Percentiles rank a stretch among this genome's conserved stretches.
These are phyloP conservation scores for Saccharomyces kudriavzevii DNA, from an alignment of 805 yeast genomes.

Conservation along the genomic window DNA sequence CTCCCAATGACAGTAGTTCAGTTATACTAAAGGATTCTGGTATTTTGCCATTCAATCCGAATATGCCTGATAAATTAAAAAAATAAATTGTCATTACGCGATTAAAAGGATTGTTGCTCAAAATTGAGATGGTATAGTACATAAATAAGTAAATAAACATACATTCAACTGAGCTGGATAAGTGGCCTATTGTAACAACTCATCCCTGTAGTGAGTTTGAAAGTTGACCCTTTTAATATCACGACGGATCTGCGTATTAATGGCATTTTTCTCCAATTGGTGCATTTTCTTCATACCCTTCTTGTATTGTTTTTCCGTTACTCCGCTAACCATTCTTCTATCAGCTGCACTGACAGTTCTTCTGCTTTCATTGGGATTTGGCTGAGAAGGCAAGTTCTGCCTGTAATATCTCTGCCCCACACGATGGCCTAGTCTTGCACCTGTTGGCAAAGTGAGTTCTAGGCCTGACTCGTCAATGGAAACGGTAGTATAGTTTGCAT, in stretches of 20 bases:
- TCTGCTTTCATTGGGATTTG: conserved; percentile 45
- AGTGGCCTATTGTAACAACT: conserved; percentile 36
- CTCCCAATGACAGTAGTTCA: conserved; percentile 5
- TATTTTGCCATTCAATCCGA: neutral
- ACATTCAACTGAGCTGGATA: neutral
- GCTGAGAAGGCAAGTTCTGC: conserved; percentile 45
- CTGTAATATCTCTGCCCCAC: conserved; percentile 62
- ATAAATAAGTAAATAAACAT: neutral
- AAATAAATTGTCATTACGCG: neutral
- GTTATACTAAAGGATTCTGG: neutral
- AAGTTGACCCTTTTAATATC: conserved; percentile 67
- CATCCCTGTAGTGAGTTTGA: conserved; percentile 81
- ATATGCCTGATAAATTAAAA: neutral
- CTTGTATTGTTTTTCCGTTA: conserved; percentile 52
- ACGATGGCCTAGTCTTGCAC: conserved; percentile 75
- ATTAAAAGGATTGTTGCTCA: neutral
- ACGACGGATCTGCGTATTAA: conserved; percentile 34
- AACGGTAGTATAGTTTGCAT: conserved; percentile 31
- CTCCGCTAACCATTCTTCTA: conserved; percentile 47
- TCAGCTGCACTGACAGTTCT: conserved; percentile 74
- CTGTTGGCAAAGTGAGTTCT: conserved; percentile 68
- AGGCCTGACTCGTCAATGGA: conserved; percentile 48
- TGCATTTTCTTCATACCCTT: conserved; percentile 42
- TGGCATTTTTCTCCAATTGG: conserved; percentile 38
- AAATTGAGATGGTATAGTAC: neutral